Base-by-base conservation (phyloP, 805 yeast genomes). In the Starmera dryadoides region DNA sequence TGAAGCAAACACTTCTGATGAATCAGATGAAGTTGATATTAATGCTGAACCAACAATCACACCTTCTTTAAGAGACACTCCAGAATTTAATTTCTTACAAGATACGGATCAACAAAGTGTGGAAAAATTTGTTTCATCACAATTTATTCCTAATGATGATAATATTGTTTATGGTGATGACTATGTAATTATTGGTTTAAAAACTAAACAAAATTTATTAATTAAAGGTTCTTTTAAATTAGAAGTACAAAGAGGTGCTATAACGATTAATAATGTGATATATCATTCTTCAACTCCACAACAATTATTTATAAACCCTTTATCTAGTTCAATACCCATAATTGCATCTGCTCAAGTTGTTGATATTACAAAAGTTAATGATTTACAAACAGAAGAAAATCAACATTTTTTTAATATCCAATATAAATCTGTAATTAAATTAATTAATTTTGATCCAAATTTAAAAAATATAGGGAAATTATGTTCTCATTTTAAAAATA, bases 151-250 rank as follows among this genome's bases (percentile, higher is more conserved):
- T 2, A 55, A 55, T 25, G 55, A 57, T 9, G 68, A 68, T 29
- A 73, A 72, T 46, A 39, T 64, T 9, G 45, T 68, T 4, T 58
- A 50, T 37, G 54, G 53, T 8, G 55, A 56, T 4, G 49, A 57
- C 6, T 52, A 59, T 35, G 59, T 65, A 1, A 52, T 59, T 4
- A 35, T 75, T 32, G 79, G 75, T 0, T 59, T 77, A 26, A 67
- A 64, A 38, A 45, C 54, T 2, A 55, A 58, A 21, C 76, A 77
- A 41, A 62, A 51, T 37, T 42, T 77, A 3, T 46, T 74, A 30
- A 39, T 77, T 1, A 58, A 62, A 39, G 83, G 84, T 1, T 76
- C 69, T 42, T 75, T 64, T 45, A 48, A 34, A 4, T 36, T 77
- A 19, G 50, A 52, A 4, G 57, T 77, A 0, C 68, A 66, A 42